phyloP scores from a whole-genome alignment of 805 yeast genomes.

The Starmerella floricola region DNA sequence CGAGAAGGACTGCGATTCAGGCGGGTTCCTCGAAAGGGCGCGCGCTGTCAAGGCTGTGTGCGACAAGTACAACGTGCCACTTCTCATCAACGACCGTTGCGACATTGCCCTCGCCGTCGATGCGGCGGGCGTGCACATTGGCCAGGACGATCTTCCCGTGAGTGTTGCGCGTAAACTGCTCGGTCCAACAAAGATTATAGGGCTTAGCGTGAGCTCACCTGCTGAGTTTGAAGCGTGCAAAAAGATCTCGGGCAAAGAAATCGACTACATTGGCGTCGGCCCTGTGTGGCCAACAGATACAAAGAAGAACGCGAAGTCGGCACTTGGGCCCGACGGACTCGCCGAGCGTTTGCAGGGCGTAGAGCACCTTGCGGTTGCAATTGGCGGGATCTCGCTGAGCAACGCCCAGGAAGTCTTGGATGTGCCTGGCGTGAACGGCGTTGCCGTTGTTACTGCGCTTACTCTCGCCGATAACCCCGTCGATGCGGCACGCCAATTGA shows the following conservation, averaged over 20 bases:
- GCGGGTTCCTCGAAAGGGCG: slow-evolving; percentile 55
- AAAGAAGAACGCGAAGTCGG: slow-evolving; percentile 43
- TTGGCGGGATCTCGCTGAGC: slow-evolving; percentile 37
- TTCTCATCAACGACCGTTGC: slow-evolving; percentile 73
- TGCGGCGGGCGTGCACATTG: slow-evolving; percentile 88
- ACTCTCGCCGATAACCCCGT: slow-evolving; percentile 39
- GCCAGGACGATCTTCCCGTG: slow-evolving; percentile 75
- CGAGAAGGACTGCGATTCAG: slow-evolving; percentile 61
- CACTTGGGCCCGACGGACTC: slow-evolving; percentile 62
- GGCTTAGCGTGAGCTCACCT: slow-evolving; percentile 56
- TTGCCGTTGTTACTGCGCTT: slow-evolving; percentile 77
- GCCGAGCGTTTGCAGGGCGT: slow-evolving; percentile 66
- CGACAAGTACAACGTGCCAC: slow-evolving; percentile 47
- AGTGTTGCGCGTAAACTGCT: slow-evolving; percentile 45
- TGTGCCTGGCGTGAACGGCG: slow-evolving; percentile 56
- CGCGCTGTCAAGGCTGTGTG: slow-evolving; percentile 50
- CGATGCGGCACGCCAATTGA: slow-evolving; percentile 10
- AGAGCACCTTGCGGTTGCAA: slow-evolving; percentile 46
- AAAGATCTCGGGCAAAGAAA: background rate
- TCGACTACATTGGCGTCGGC: slow-evolving; percentile 72
- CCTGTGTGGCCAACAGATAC: slow-evolving; percentile 65
- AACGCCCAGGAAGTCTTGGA: slow-evolving; percentile 11
- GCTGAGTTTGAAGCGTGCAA: slow-evolving; percentile 38
- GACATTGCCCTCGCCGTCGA: slow-evolving; percentile 83
- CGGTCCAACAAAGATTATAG: slow-evolving; percentile 66